These are phyloP conservation scores for Rhododendron williamsianum DNA, from an alignment of 148 eudicot species.

Conservation along the genomic window DNA sequence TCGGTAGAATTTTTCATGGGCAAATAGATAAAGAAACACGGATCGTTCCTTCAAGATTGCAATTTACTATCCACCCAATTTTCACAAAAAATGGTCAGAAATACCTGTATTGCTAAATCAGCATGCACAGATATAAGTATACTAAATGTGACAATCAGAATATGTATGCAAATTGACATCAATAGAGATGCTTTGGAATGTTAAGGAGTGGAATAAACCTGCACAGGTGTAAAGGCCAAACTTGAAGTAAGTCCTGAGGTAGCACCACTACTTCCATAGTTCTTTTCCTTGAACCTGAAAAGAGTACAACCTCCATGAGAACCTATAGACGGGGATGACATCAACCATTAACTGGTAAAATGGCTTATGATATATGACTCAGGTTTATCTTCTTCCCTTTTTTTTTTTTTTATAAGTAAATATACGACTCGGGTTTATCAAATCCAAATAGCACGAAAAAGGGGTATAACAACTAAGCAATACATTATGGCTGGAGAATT, in stretches of 20 bases:
- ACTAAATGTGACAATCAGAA: background rate
- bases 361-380: background rate
- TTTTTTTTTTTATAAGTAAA: no score
- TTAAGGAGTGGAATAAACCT: conserved; percentile 43
- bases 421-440: background rate
- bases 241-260: conserved; percentile 97
- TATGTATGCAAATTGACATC: background rate
- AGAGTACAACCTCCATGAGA: conserved; percentile 3
- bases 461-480: background rate
- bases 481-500: background rate
- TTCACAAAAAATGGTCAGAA: background rate
- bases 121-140: background rate
- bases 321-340: background rate
- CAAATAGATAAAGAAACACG: background rate
- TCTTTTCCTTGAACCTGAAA: conserved; percentile 76
- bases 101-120: background rate
- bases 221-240: conserved; percentile 98
- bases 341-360: background rate
- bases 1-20: background rate
- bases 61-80: background rate
- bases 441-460: background rate
- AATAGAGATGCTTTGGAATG: conserved; percentile 3
- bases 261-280: conserved; percentile 77
- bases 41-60: background rate
- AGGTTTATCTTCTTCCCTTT: background rate